These are phyloP conservation scores for Nidularia pulvinata DNA, from an alignment of 768 basidiomycete species.

Conservation along the genomic window DNA sequence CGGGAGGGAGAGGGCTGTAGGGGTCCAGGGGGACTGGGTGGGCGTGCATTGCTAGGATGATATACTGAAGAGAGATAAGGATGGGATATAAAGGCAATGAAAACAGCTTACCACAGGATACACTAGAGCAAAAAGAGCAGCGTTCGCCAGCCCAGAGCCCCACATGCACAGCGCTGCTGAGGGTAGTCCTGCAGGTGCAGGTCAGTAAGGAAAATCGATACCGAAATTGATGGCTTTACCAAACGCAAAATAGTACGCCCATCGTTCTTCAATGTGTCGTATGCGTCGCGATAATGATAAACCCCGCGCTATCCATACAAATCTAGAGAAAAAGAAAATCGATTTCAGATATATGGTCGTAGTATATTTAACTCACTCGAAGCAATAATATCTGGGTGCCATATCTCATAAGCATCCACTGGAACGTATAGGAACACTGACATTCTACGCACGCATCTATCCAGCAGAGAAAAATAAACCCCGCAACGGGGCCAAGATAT, in stretches of 20 bases:
- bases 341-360: not conserved
- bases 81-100: not conserved
- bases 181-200: slow-evolving; percentile 56
- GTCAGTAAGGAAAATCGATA: not conserved
- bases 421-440: not conserved
- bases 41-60: slow-evolving; percentile 83
- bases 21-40: slow-evolving; percentile 76
- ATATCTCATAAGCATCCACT: too few relatives aligned
- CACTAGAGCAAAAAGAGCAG: slow-evolving; percentile 79
- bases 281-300: slow-evolving; percentile 68
- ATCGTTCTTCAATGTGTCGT: slow-evolving; percentile 80
- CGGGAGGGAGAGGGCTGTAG: slow-evolving; percentile 52
- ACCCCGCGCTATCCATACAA: slow-evolving; percentile 78
- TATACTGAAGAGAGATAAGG: slow-evolving; percentile 46
- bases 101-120: slow-evolving; percentile 74
- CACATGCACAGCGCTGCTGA: slow-evolving; percentile 71
- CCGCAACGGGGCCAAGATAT: slow-evolving; percentile 53
- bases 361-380: slow-evolving; percentile 56
- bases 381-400: slow-evolving; percentile 89
- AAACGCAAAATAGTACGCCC: slow-evolving; percentile 88
- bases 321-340: slow-evolving; percentile 29
- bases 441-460: slow-evolving; percentile 72
- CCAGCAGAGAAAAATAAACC: slow-evolving; percentile 83
- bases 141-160: slow-evolving; percentile 76
- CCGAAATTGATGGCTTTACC: slow-evolving; percentile 33